Evolutionary conservation across 202 grass and related monocot genomes (phyloP), one percentile per base, ranked within the genome.

Genomic region (Brachypodium distachyon): DNA sequence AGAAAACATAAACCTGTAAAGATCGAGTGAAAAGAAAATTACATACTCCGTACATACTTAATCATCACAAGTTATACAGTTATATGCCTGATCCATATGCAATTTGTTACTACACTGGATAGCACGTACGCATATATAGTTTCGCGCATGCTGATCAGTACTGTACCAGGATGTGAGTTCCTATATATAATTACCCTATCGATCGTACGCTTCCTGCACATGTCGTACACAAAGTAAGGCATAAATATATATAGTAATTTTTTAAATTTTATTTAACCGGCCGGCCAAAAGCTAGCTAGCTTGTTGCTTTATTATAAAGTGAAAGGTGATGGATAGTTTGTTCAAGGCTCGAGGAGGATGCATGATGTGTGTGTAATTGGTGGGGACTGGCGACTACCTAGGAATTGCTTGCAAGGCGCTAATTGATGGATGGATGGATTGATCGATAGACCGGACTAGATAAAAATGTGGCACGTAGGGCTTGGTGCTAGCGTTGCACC

Each of bases 341-440:
- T 80, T 59, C 68, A 58, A 74, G 76, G 68, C 76, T 85, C 76
- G 83, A 85, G 68, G 76, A 74, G 83, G 83, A 85, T 85, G n/a
- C n/a, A n/a, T n/a, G n/a, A n/a, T n/a, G n/a, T n/a, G 76, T 85
- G 81, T 41, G 39, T 47, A 16, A 49, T 67, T 31, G 17, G 40
- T 76, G 48, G 66, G 48, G 32, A 31, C 37, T 43, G 25, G 73
- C 10, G 61, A 18, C 21, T 58, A 61, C 57, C 67, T 47, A 79
- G 67, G 29, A 47, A 72, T 36, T 38, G 4, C 47, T 72, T 26
- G 49, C 59, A 16, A 44, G 19, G 77, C 60, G 77, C 60, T 53
- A 80, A 52, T 61, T 12, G 12, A 36, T 61, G n/a, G 12, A 36
- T 46, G n/a, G 17, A 43, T 41, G 22, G 48, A 43, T 12, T 33